Conservation (phyloP, 345 rosid species). For the Euphorbia pulcherrima region DNA sequence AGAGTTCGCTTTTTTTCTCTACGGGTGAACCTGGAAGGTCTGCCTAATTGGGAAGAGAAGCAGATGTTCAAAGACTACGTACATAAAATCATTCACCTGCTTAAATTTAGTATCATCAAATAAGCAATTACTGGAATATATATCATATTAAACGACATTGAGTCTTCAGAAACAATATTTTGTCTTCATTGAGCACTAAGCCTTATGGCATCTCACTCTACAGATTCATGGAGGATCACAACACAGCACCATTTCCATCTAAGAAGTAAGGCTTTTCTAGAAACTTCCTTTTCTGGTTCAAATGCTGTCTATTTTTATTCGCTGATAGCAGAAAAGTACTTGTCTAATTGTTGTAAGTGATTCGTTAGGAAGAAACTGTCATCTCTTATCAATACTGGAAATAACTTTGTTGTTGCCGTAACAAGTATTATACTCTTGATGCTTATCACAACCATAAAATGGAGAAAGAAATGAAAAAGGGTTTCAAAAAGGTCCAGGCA, state of each 20-base stretch:
- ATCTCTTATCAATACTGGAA: not conserved
- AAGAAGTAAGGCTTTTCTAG: slow-evolving; percentile 60
- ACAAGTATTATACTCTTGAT: slow-evolving; percentile 85
- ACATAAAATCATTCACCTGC: not conserved
- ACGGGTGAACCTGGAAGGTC: slow-evolving; percentile 82
- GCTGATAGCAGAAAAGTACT: not conserved
- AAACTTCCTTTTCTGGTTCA: not conserved
- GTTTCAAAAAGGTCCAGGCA: slow-evolving; percentile 51
- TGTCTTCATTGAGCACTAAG: not conserved
- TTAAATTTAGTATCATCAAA: not conserved
- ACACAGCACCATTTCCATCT: slow-evolving; percentile 94
- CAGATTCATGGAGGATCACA: slow-evolving; percentile 99
- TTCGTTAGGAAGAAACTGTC: not conserved
- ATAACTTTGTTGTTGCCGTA: slow-evolving; percentile 11
- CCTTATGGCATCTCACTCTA: slow-evolving; percentile 11
- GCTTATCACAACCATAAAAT: slow-evolving; percentile 67
- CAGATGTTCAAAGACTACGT: slow-evolving; percentile 86
- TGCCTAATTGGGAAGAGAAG: slow-evolving; percentile 98
- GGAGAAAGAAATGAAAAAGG: slow-evolving; percentile 67
- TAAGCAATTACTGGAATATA: slow-evolving; percentile 5
- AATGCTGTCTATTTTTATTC: not conserved
- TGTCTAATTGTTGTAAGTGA: not conserved
- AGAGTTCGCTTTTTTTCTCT: slow-evolving; percentile 14
- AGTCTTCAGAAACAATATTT: not conserved
- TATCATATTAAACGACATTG: not conserved